These are phyloP conservation scores for Agarophyton chilense DNA, from an alignment of 23 red algal species.

Conservation along the genomic window DNA sequence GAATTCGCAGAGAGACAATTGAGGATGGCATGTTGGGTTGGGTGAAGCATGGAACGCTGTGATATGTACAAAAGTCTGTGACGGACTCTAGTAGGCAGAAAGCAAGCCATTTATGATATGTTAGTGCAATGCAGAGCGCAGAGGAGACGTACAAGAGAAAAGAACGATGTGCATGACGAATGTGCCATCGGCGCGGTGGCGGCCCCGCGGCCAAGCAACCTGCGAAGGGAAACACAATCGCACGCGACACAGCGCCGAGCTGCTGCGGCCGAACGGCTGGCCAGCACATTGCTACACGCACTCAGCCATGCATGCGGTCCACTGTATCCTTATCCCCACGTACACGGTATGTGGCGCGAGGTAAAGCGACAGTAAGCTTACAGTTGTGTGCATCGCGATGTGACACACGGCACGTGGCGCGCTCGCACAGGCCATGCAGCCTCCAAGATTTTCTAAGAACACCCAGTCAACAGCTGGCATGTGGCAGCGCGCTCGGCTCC, in stretches of 20 bases:
- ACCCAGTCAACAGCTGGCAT: background rate
- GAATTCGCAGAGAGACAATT: constrained; percentile 27
- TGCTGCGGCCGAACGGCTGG: background rate
- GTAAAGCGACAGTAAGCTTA: too few relatives aligned
- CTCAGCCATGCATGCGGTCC: too few relatives aligned
- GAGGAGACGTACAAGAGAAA: background rate
- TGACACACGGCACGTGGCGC: background rate
- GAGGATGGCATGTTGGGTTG: background rate
- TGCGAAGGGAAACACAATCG: too few relatives aligned
- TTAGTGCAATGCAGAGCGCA: too few relatives aligned
- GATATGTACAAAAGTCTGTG: too few relatives aligned
- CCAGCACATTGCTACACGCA: too few relatives aligned
- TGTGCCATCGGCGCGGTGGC: background rate
- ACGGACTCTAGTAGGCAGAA: background rate
- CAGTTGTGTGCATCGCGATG: too few relatives aligned
- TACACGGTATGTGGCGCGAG: too few relatives aligned
- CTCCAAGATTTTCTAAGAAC: background rate
- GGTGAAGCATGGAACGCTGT: too few relatives aligned
- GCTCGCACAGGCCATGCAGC: background rate
- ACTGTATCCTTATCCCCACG: too few relatives aligned
- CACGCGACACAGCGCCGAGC: background rate
- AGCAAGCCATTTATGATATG: background rate
- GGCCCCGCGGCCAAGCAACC: background rate
- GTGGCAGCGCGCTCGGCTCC: too few relatives aligned
- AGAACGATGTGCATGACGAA: background rate